Conservation (phyloP, 192 early-diverging fungal genomes). For the Backusella tarrabulga region DNA sequence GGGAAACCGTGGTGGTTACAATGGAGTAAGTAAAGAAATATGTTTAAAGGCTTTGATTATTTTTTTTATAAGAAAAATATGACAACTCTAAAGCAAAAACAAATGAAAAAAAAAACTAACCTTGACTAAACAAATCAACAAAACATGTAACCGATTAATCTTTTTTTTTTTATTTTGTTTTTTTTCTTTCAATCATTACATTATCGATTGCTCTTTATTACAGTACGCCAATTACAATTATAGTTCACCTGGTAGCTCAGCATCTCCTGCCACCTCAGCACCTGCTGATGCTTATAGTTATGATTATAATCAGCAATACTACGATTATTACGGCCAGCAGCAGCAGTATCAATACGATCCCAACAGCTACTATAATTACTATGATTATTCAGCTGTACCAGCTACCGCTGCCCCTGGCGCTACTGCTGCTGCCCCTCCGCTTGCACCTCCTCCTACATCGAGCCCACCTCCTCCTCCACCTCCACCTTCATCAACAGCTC, state of each 20-base stretch:
- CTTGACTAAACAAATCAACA: neutral
- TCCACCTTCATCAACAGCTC: neutral
- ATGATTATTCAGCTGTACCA: conserved; percentile 6
- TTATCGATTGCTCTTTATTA: neutral
- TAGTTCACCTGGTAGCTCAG: neutral
- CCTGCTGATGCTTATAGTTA: conserved; percentile 5
- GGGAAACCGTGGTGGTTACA: neutral
- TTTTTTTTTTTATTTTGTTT: neutral
- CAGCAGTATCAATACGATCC: conserved; percentile 21
- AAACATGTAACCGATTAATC: neutral
- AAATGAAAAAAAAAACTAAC: neutral
- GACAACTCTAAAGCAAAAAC: neutral
- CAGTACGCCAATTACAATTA: neutral
- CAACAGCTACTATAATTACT: conserved; percentile 19
- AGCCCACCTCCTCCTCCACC: conserved; percentile 2
- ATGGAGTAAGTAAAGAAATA: conserved; percentile 25
- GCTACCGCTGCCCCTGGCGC: neutral
- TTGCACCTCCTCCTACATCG: neutral
- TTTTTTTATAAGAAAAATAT: neutral
- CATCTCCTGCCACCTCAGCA: conserved; percentile 4
- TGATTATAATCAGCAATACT: conserved; percentile 30
- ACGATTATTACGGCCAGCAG: conserved; percentile 29
- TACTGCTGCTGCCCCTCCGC: conserved; percentile 11
- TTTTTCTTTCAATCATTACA: neutral
- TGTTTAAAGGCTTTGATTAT: conserved; percentile 2